Conservation (phyloP, 106 monocot genomes). For the Xerophyta viscosa region DNA sequence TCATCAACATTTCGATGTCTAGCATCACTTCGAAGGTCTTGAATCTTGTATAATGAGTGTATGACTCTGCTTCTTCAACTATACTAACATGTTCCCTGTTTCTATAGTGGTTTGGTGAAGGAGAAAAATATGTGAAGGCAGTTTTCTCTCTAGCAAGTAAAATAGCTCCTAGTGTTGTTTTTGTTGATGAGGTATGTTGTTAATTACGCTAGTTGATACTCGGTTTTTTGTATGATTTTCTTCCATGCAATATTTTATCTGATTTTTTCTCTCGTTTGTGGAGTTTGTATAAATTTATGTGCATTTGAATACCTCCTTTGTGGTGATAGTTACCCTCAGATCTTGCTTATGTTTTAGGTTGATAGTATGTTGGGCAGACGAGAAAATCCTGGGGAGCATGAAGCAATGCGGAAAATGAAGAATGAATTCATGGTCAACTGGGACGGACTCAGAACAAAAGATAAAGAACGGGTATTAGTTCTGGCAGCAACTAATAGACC, state of each 20-base stretch:
- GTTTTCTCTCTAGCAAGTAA: constrained; percentile 97
- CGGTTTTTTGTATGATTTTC: not conserved
- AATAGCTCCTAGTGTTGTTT: constrained; percentile 96
- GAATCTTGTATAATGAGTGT: no score
- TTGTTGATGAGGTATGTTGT: constrained; percentile 96
- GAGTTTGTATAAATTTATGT: no score
- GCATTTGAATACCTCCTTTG: not conserved
- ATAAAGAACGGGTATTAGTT: constrained; percentile 75
- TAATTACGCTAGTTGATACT: not conserved
- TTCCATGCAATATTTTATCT: no score
- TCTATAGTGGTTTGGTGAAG: constrained; percentile 97
- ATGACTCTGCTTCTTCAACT: no score
- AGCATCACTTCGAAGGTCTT: constrained; percentile 99
- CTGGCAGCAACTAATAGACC: constrained; percentile 89
- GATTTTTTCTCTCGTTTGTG: no score
- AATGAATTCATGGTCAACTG: constrained; percentile 97
- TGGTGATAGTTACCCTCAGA: not conserved
- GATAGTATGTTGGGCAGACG: constrained; percentile 88
- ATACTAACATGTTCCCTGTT: not conserved
- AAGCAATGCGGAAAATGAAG: constrained; percentile 91
- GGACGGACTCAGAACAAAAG: constrained; percentile 86
- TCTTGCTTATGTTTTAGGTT: constrained; percentile 56
- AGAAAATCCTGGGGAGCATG: constrained; percentile 87
- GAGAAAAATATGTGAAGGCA: constrained; percentile 98
- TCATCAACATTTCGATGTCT: constrained; percentile 99